These are phyloP conservation scores for Lagenaria siceraria DNA, from an alignment of 306 rosid species.

Conservation along the genomic window DNA sequence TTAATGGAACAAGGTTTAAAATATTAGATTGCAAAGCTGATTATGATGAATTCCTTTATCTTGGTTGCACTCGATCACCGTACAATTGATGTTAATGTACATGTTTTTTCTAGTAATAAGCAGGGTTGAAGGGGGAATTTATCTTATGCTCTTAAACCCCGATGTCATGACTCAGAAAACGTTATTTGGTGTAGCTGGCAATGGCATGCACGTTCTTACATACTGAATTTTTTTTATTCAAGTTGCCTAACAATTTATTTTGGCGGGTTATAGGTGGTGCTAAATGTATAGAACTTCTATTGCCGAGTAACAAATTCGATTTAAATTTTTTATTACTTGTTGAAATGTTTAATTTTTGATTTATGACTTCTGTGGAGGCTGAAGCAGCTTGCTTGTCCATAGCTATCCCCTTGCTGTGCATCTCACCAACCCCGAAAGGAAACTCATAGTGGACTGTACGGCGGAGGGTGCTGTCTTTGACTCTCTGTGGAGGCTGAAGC, in stretches of 20 bases:
- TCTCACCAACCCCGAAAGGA: not conserved
- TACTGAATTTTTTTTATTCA: not conserved
- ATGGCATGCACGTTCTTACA: not conserved
- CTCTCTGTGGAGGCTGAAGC: conserved; percentile 75
- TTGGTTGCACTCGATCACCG: not conserved
- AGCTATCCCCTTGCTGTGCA: not conserved
- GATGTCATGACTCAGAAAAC: not conserved
- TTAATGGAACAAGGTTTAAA: not conserved
- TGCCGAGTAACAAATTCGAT: not conserved
- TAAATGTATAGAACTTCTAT: not conserved
- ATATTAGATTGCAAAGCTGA: not conserved
- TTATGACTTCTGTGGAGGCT: not conserved
- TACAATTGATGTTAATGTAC: not conserved
- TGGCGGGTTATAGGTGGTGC: not conserved
- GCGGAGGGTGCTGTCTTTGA: conserved; percentile 72
- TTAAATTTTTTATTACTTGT: not conserved
- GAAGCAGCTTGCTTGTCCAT: not conserved
- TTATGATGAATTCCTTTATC: not conserved
- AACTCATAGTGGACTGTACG: conserved; percentile 8
- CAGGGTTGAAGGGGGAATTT: not conserved
- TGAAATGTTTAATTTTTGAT: not conserved
- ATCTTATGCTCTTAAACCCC: not conserved
- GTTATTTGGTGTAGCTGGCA: not conserved
- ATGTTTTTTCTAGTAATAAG: not conserved
- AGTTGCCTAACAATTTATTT: not conserved